Evolutionary conservation across 768 basidiomycete genomes (phyloP).

Genomic region (Hortiboletus campestris): DNA sequence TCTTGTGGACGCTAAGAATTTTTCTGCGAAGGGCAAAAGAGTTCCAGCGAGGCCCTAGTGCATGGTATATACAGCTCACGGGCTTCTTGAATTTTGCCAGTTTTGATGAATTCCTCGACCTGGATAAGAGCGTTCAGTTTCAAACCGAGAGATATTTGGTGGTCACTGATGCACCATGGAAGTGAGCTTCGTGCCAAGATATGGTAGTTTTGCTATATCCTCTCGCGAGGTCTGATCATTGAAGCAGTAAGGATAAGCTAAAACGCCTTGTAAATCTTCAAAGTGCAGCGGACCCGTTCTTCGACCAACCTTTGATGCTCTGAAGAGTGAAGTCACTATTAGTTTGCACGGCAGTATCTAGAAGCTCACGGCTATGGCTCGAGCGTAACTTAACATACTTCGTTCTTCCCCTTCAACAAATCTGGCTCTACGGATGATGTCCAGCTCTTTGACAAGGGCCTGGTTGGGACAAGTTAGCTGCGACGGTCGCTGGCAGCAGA

Average conservation of each 20-base stretch:
- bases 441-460: slow-evolving; percentile 53
- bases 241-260: slow-evolving; percentile 51
- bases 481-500: slow-evolving; percentile 61
- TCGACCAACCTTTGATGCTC: slow-evolving; percentile 46
- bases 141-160: neutral
- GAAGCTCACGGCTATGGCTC: slow-evolving; percentile 63
- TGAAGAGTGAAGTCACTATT: slow-evolving; percentile 18
- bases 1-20: slow-evolving; percentile 46
- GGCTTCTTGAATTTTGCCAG: slow-evolving; percentile 58
- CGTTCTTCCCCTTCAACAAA: slow-evolving; percentile 64
- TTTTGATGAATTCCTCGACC: slow-evolving; percentile 62
- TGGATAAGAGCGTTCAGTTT: slow-evolving; percentile 23
- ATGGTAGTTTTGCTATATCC: slow-evolving; percentile 45
- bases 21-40: slow-evolving; percentile 38
- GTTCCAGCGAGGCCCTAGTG: neutral
- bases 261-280: neutral
- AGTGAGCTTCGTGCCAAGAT: slow-evolving; percentile 49
- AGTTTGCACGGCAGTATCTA: neutral
- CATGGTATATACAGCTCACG: slow-evolving; percentile 31
- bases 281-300: neutral
- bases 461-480: slow-evolving; percentile 74
- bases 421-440: slow-evolving; percentile 54
- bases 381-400: slow-evolving; percentile 69
- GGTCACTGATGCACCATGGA: slow-evolving; percentile 41
- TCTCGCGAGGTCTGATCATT: slow-evolving; percentile 34